These are phyloP conservation scores for Scheffersomyces titani DNA, from an alignment of 1,139 yeast genomes.

Conservation along the genomic window DNA sequence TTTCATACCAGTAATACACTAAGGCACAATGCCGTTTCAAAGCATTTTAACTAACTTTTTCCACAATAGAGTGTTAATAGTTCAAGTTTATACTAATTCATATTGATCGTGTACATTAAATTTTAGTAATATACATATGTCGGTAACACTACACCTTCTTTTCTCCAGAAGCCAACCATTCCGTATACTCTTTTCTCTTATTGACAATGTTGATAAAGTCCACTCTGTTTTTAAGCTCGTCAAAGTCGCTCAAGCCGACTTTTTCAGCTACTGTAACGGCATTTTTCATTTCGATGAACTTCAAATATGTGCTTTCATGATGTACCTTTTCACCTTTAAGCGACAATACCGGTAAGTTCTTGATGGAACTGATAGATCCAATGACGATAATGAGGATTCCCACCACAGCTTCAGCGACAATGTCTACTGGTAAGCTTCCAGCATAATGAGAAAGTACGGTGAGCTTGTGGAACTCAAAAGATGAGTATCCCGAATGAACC, in stretches of 20 bases:
- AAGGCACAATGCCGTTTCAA: neutral
- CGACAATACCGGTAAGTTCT: slow-evolving; percentile 19
- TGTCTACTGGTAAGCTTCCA: slow-evolving; percentile 35
- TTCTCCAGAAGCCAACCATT: slow-evolving; percentile 26
- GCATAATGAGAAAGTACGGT: slow-evolving; percentile 18
- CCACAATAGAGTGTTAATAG: no score
- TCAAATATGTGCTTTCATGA: slow-evolving; percentile 32
- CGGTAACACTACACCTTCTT: neutral
- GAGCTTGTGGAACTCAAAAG: slow-evolving; percentile 51
- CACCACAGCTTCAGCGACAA: slow-evolving; percentile 40
- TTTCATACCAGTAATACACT: no score
- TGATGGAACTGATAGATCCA: slow-evolving; percentile 34
- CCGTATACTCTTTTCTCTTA: slow-evolving; percentile 42
- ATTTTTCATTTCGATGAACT: slow-evolving; percentile 47
- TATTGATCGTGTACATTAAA: neutral
- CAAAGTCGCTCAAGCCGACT: slow-evolving; percentile 46
- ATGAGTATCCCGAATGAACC: slow-evolving; percentile 52
- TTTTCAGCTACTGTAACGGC: slow-evolving; percentile 47
- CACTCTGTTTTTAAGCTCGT: slow-evolving; percentile 42
- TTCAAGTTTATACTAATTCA: no score
- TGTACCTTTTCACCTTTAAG: slow-evolving; percentile 18
- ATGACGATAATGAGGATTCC: slow-evolving; percentile 40
- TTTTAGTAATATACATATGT: neutral
- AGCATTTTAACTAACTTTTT: no score
- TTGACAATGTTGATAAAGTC: slow-evolving; percentile 45